Percentiles rank a stretch among this genome's conserved stretches.
Evolutionary conservation across 2,329 filamentous ascomycete genomes (phyloP).

Genomic region (Fusarium luffae): DNA sequence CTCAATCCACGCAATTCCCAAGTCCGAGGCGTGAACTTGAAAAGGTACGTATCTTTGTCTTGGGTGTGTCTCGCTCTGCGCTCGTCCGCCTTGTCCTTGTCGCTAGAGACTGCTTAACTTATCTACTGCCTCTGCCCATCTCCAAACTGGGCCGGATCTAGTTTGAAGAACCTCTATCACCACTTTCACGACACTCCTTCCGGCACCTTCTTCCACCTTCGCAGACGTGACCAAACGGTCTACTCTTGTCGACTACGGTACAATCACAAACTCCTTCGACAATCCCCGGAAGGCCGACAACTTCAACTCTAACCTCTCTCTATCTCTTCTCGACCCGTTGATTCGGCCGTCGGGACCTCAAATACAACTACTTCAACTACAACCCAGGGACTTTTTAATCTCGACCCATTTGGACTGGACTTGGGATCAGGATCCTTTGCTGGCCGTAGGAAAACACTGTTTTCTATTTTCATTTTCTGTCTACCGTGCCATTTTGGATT

Average conservation of each 20-base stretch:
- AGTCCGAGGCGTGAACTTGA: constrained; percentile 44
- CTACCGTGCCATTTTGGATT: constrained; percentile 41
- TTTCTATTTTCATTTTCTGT: constrained; percentile 43
- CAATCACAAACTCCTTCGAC: constrained; percentile 27
- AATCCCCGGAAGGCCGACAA: constrained; percentile 35
- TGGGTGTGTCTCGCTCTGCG: constrained; percentile 27
- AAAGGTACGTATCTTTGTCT: constrained; percentile 40
- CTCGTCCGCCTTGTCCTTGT: constrained; percentile 44
- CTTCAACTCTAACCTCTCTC: constrained; percentile 15
- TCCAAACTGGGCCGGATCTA: constrained; percentile 34
- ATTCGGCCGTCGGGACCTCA: constrained; percentile 58
- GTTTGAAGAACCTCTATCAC: constrained; percentile 44
- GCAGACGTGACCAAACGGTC: constrained; percentile 46
- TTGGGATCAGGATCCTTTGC: constrained; percentile 45
- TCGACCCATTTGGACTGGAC: constrained; percentile 46
- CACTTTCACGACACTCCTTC: constrained; percentile 55
- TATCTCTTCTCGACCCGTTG: constrained; percentile 59
- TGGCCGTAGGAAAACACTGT: constrained; percentile 44
- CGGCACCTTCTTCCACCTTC: constrained; percentile 40
- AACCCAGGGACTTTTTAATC: constrained; percentile 36
- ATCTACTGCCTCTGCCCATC: constrained; percentile 43
- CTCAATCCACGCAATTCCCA: constrained; percentile 53
- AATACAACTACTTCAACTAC: constrained; percentile 37
- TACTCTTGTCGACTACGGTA: constrained; percentile 38
- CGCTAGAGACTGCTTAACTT: constrained; percentile 41